Evolutionary conservation across 345 rosid genomes (phyloP), one percentile per base, ranked within the genome.

Genomic region (Citrus inodora): DNA sequence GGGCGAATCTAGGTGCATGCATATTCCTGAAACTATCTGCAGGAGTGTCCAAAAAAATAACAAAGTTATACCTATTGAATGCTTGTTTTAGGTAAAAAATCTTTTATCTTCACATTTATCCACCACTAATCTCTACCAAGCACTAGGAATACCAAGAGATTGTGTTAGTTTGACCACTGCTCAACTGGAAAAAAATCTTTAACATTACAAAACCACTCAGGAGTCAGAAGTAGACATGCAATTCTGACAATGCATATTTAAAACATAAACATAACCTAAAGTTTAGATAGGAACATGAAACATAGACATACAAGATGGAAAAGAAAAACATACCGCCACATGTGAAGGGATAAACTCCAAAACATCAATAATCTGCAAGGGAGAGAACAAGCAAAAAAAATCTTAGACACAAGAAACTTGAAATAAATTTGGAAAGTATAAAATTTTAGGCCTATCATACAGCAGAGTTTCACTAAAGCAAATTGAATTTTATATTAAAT

Each of bases 291-390:
- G 37, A 75, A 61, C 61, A 71, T 2, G n/a, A 64, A 73, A 78
- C 21, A 71, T 11, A 70, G 19, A 16, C 33, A 71, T 5, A 11
- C 67, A 72, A 38, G 55, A 77, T 33, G 53, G 59, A 42, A 60
- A 75, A 56, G 73, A 35, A 56, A 77, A 60, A 69, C 82, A 85
- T 89, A 95, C 99, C 89, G 92, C 99, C 65, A 89, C 95, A 86
- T 92, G 97, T 46, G 99, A 87, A 83, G 98, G 98, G 56, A 87
- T 78, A 69, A 94, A 88, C 81, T 91, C 92, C 89, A 96, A 83
- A 85, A 91, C 99, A 88, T 96, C 97, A 79, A 96, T 81, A 51
- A 94, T 86, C 99, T 96, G 97, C 86, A 86, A 76, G 71, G 4
- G 51, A 46, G 5, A 3, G 17, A 79, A 42, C 78, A 65, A 76